Conservation (phyloP, 1,284 basidiomycete genomes). For the Butyriboletus appendiculatus region DNA sequence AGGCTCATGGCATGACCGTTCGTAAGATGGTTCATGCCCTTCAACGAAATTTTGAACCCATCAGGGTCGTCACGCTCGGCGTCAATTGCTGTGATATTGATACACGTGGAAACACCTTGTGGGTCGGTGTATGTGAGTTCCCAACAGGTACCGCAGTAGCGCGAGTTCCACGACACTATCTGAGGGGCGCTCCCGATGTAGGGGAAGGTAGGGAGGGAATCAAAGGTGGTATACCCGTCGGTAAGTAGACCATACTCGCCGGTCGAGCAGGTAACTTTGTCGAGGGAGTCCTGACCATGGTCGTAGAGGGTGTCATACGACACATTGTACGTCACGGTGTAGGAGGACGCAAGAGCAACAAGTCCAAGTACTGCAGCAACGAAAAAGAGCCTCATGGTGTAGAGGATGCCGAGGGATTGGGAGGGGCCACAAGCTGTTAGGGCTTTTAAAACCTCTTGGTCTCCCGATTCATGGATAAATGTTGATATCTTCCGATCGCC, state of each 20-base stretch:
- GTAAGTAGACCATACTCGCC: constrained; percentile 42
- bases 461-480: not conserved
- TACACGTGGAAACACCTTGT: constrained; percentile 17
- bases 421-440: not conserved
- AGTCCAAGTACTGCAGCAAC: constrained; percentile 3
- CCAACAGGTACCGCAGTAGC: constrained; percentile 30
- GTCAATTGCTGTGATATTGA: constrained; percentile 36
- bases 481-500: not conserved
- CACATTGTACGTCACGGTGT: constrained; percentile 14
- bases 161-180: constrained; percentile 30
- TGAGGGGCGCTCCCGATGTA: constrained; percentile 47
- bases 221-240: constrained; percentile 44
- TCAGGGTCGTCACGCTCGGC: constrained; percentile 42
- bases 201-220: constrained; percentile 50
- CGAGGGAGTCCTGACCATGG: constrained; percentile 32
- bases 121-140: constrained; percentile 33
- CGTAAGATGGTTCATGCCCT: constrained; percentile 23
- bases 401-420: not conserved
- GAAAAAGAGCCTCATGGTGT: constrained; percentile 16
- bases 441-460: constrained; percentile 2
- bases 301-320: constrained; percentile 40
- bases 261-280: constrained; percentile 49
- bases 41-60: constrained; percentile 41
- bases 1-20: not conserved
- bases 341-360: constrained; percentile 2